These are phyloP conservation scores for Coccomyxa sp. DNA, from an alignment of 139 green algal species.

Conservation along the genomic window DNA sequence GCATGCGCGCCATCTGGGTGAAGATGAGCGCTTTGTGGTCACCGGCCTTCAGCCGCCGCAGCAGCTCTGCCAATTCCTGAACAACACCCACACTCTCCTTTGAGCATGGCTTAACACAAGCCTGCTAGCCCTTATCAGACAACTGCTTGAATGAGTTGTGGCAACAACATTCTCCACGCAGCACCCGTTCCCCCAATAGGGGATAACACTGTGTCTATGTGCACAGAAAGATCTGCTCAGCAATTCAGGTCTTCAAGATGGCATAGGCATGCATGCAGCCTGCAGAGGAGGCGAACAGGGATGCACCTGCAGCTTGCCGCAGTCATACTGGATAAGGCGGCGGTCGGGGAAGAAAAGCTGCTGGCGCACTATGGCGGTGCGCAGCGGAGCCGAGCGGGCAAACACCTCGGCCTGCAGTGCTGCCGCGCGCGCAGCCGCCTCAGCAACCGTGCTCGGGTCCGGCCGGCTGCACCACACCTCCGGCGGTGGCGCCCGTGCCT, in stretches of 20 bases:
- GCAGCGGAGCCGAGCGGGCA: conserved; percentile 46
- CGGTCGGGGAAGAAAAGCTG: conserved; percentile 97
- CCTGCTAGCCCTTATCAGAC: neutral
- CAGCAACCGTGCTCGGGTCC: conserved; percentile 27
- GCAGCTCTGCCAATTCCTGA: conserved; percentile 77
- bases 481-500: conserved; percentile 54
- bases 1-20: conserved; percentile 94
- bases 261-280: too few relatives aligned
- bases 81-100: neutral
- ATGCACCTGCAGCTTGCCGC: conserved; percentile 81
- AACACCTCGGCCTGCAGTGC: conserved; percentile 21
- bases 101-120: neutral
- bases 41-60: conserved; percentile 71
- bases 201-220: too few relatives aligned
- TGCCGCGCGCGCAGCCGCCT: conserved; percentile 12
- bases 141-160: neutral
- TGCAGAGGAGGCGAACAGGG: neutral
- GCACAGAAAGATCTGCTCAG: too few relatives aligned
- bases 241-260: too few relatives aligned
- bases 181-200: too few relatives aligned
- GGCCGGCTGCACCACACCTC: conserved; percentile 47
- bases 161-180: neutral
- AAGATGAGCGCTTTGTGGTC: conserved; percentile 94
- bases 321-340: conserved; percentile 92
- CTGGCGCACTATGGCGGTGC: conserved; percentile 60